A percentile compares a stretch with the other conserved stretches of the same genome.
These are phyloP conservation scores for Sphaerulina vaccinii DNA, from an alignment of 2,329 filamentous ascomycete species.

Conservation along the genomic window DNA sequence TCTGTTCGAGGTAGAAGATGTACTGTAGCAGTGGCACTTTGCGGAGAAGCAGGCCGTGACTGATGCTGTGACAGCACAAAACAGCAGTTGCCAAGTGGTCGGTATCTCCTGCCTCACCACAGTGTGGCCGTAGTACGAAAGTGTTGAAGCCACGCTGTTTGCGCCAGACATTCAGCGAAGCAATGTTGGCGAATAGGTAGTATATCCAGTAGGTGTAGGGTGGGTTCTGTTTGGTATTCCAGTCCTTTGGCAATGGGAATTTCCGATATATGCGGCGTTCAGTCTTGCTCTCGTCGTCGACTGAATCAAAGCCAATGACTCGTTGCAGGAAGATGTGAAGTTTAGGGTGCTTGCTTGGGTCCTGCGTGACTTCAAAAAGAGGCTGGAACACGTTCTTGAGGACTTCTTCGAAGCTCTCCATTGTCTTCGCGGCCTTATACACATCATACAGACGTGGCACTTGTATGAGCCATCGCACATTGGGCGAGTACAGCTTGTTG, in stretches of 20 bases:
- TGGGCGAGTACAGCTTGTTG: slow-evolving; percentile 96
- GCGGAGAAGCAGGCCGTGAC: slow-evolving; percentile 84
- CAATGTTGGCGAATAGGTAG: slow-evolving; percentile 91
- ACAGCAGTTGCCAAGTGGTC: slow-evolving; percentile 92
- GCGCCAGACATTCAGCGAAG: slow-evolving; percentile 87
- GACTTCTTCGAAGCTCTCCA: slow-evolving; percentile 87
- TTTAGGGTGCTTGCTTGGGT: slow-evolving; percentile 84
- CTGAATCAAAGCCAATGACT: slow-evolving; percentile 95
- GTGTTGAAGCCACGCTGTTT: slow-evolving; percentile 94
- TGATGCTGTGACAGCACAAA: slow-evolving; percentile 94
- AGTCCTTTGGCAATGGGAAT: slow-evolving; percentile 84
- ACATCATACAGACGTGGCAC: slow-evolving; percentile 93
- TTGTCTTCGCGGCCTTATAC: slow-evolving; percentile 83
- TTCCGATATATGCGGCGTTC: slow-evolving; percentile 94
- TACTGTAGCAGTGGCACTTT: slow-evolving; percentile 96
- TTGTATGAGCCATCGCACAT: slow-evolving; percentile 95
- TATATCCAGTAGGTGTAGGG: slow-evolving; percentile 99
- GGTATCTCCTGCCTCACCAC: slow-evolving; percentile 93
- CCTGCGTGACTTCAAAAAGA: slow-evolving; percentile 87
- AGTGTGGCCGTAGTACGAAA: slow-evolving; percentile 88
- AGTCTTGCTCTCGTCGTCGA: slow-evolving; percentile 96
- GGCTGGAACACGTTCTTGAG: slow-evolving; percentile 90
- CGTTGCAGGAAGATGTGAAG: slow-evolving; percentile 91
- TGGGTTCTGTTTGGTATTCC: slow-evolving; percentile 91
- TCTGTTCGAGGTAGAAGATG: slow-evolving; percentile 96